A percentile compares a stretch with the other conserved stretches of the same genome.
These are phyloP conservation scores for Lichtheimia ramosa DNA, from an alignment of 371 early-diverging fungal species.

Conservation along the genomic window DNA sequence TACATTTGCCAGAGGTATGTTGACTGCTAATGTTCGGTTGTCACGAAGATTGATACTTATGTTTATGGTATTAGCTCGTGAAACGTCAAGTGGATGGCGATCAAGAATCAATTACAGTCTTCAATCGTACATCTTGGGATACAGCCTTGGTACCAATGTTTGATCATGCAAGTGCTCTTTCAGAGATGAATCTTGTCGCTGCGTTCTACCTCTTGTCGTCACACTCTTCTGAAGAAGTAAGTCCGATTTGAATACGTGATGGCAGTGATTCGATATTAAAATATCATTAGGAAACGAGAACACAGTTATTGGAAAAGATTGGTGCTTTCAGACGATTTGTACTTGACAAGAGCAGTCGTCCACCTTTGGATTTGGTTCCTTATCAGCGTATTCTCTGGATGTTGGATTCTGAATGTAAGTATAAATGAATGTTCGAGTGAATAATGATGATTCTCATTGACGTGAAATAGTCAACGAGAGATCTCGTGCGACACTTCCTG, in stretches of 20 bases:
- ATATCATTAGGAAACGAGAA: not conserved
- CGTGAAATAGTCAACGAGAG: too few relatives aligned
- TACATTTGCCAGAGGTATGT: slow-evolving; percentile 56
- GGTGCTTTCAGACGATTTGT: slow-evolving; percentile 16
- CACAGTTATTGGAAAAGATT: not conserved
- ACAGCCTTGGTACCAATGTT: slow-evolving; percentile 50
- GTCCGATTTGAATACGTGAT: not conserved
- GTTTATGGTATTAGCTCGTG: slow-evolving; percentile 15
- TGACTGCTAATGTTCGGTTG: not conserved
- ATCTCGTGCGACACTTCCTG: slow-evolving; percentile 18
- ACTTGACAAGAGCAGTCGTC: slow-evolving; percentile 57
- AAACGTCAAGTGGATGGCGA: slow-evolving; percentile 20
- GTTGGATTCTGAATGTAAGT: slow-evolving; percentile 47
- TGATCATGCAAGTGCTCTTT: slow-evolving; percentile 53
- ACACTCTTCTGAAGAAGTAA: slow-evolving; percentile 15
- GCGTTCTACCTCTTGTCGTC: slow-evolving; percentile 29
- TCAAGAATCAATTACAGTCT: not conserved
- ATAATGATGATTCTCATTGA: too few relatives aligned
- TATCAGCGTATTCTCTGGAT: slow-evolving; percentile 70
- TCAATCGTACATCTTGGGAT: slow-evolving; percentile 32
- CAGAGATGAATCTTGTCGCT: slow-evolving; percentile 56
- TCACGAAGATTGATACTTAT: not conserved
- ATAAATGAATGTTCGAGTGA: not conserved
- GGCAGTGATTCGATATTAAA: too few relatives aligned
- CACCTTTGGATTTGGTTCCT: slow-evolving; percentile 66